Evolutionary conservation across 495 filamentous ascomycete genomes (phyloP), one percentile per base, ranked within the genome.

Genomic region (Aspergillus steynii): DNA sequence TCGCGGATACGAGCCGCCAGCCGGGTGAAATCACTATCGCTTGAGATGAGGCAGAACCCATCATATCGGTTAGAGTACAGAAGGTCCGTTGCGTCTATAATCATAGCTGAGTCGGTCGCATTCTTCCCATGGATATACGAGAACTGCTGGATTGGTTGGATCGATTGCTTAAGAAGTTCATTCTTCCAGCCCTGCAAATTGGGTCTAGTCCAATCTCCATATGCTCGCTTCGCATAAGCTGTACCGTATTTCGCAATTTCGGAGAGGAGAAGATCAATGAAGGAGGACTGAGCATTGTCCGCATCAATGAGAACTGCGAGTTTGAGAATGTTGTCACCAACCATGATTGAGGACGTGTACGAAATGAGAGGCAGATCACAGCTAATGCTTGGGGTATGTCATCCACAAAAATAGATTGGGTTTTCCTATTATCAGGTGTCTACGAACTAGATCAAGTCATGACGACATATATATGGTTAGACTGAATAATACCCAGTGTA

Each of bases 151-250:
- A 50, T 50, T 50, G 20, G 48, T 50, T 50, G 48, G 48, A 50
- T 50, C 20, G 20, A 50, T 50, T 50, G 20, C 20, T 50, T 25
- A 50, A 50, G 48, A 25, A 50, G 48, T 25, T 50, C 26, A 25
- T 50, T 25, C 48, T 50, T 50, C 48, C 48, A 50, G 48, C 48
- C 48, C 48, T 50, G 48, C 20, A 50, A 25, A 50, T 50, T 50
- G 20, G 20, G 20, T 50, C 48, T 50, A 50, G 48, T 50, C 48
- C 20, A 50, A 25, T 50, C 48, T 25, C 48, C 20, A 50, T 50
- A 50, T 25, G 48, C 48, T 50, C 20, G 20, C 48, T 50, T 50
- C 20, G 26, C 48, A 50, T 50, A 25, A 50, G 48, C 48, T 50
- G 48, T 50, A 50, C 48, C 48, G 48, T 50, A 50, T 50, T 25